These are phyloP conservation scores for Blastobotrys proliferans DNA, from an alignment of 1,139 yeast genomes.

Conservation along the genomic window DNA sequence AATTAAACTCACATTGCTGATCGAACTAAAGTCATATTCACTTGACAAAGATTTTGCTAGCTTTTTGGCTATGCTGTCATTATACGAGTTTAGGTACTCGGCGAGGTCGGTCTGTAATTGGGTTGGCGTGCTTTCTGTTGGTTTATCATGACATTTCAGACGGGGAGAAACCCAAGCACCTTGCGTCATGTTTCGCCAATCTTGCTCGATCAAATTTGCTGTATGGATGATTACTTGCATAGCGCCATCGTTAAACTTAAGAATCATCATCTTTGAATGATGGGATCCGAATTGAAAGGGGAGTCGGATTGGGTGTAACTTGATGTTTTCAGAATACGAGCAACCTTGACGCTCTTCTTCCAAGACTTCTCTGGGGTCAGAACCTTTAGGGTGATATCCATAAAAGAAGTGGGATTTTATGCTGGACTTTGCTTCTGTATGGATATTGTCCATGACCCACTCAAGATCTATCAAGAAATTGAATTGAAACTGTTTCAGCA, in stretches of 20 bases:
- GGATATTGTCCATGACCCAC: conserved; percentile 26
- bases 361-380: conserved; percentile 9
- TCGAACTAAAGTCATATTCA: conserved; percentile 28
- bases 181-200: conserved; percentile 35
- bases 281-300: conserved; percentile 30
- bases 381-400: conserved; percentile 22
- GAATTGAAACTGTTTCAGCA: conserved; percentile 30
- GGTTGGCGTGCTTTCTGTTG: conserved; percentile 7
- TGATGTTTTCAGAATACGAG: conserved; percentile 18
- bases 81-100: conserved; percentile 27
- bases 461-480: conserved; percentile 29
- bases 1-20: conserved; percentile 27
- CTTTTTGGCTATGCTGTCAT: conserved; percentile 14
- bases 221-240: conserved; percentile 35
- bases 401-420: conserved; percentile 26
- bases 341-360: conserved; percentile 15
- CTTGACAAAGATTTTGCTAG: conserved; percentile 20
- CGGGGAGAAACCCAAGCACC: conserved; percentile 33
- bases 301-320: conserved; percentile 21
- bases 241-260: conserved; percentile 21
- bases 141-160: too few species aligned
- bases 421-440: conserved; percentile 16
- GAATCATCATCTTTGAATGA: conserved; percentile 36
- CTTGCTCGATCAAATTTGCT: conserved; percentile 33
- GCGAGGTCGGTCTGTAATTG: conserved; percentile 28